phyloP scores from a whole-genome alignment of 805 yeast species.

The Candida tibetensis region DNA sequence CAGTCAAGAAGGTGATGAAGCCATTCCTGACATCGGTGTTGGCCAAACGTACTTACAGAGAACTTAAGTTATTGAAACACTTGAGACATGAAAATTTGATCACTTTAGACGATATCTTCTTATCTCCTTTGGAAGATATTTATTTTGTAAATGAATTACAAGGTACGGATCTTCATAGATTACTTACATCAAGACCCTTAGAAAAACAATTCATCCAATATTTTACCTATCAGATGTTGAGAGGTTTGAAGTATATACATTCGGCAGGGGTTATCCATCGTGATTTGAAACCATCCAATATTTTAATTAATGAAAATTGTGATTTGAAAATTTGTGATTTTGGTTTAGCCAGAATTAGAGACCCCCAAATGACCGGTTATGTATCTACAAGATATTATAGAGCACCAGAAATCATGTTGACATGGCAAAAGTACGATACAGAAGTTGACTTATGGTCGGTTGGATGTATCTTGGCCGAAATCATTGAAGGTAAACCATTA shows the following conservation, averaged over 20 bases:
- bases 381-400: conserved; percentile 94
- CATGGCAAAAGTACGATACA: conserved; percentile 96
- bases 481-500: conserved; percentile 94
- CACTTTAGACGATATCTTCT: conserved; percentile 87
- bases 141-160: conserved; percentile 94
- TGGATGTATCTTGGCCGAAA: conserved; percentile 95
- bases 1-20: conserved; percentile 96
- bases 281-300: conserved; percentile 82
- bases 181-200: conserved; percentile 87
- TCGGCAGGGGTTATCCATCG: conserved; percentile 91
- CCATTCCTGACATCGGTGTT: conserved; percentile 93
- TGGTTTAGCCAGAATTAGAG: conserved; percentile 95
- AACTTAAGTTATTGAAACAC: conserved; percentile 88
- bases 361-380: conserved; percentile 98
- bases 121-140: conserved; percentile 93
- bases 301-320: conserved; percentile 83
- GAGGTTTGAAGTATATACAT: conserved; percentile 87
- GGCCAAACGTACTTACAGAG: conserved; percentile 96
- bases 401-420: conserved; percentile 97
- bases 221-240: conserved; percentile 88
- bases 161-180: conserved; percentile 93
- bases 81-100: conserved; percentile 92
- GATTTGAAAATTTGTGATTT: conserved; percentile 90
- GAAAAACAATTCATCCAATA: conserved; percentile 97
- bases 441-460: conserved; percentile 98